These are phyloP conservation scores for Odonthalia washingtoniensis DNA, from an alignment of 31 red algal species.

Conservation along the genomic window DNA sequence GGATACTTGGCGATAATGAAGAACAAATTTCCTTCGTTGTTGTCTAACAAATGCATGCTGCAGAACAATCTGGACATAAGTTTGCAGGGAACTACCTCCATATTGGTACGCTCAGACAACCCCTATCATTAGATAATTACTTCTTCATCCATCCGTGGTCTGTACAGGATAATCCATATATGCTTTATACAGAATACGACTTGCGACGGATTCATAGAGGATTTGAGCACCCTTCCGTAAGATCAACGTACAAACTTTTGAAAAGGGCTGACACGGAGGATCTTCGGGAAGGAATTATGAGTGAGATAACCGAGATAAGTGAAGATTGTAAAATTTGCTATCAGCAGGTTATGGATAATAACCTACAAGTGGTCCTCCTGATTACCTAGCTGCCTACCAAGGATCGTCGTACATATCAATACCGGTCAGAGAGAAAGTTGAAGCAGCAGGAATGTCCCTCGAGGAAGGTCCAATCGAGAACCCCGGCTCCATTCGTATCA, in stretches of 20 bases:
- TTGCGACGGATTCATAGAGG: neutral
- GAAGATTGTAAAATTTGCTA: conserved; percentile 31
- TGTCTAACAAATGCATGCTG: neutral
- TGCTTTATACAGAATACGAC: neutral
- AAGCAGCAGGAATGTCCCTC: neutral
- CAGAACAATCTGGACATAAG: neutral
- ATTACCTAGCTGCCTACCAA: conserved; percentile 43
- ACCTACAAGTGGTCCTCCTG: conserved; percentile 22
- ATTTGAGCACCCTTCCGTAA: neutral
- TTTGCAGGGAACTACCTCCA: neutral
- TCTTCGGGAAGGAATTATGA: conserved; percentile 12
- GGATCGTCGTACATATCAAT: conserved; percentile 40
- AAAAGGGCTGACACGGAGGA: neutral
- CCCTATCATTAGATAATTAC: conserved; percentile 4
- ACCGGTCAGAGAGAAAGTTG: conserved; percentile 12
- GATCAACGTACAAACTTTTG: neutral
- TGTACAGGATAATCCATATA: neutral
- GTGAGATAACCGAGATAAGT: conserved; percentile 10
- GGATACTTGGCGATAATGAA: neutral
- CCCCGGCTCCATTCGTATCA: conserved; percentile 23
- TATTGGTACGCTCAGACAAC: neutral
- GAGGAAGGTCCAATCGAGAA: conserved; percentile 23
- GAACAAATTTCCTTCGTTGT: neutral
- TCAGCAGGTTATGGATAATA: conserved; percentile 9
- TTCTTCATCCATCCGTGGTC: neutral